These are phyloP conservation scores for Porcisia hertigi DNA, from an alignment of 208 protist genomes.

Conservation along the genomic window DNA sequence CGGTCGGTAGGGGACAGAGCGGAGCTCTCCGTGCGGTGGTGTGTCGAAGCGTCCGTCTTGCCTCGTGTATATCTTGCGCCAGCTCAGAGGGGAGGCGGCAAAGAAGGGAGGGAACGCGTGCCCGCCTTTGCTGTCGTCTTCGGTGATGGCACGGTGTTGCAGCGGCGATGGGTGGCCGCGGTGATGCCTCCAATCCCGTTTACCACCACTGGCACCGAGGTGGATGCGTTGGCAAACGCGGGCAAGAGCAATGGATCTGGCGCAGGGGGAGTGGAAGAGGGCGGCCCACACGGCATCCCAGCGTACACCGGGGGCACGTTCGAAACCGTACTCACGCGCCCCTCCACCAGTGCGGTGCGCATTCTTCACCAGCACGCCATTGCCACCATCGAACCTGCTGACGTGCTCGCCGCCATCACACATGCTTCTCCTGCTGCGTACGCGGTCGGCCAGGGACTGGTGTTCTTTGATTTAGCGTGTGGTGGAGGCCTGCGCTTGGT, in stretches of 20 bases:
- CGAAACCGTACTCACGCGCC: constrained; percentile 63
- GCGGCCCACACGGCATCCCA: neutral
- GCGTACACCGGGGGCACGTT: constrained; percentile 23
- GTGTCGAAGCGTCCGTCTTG: constrained; percentile 64
- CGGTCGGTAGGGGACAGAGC: neutral
- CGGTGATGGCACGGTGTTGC: constrained; percentile 73
- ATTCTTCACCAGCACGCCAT: constrained; percentile 69
- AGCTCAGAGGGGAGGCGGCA: neutral
- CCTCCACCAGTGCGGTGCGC: constrained; percentile 60
- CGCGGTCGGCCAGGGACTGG: constrained; percentile 73
- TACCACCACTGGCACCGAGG: neutral
- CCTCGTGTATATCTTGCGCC: constrained; percentile 74
- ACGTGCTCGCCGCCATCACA: constrained; percentile 46
- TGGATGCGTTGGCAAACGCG: neutral
- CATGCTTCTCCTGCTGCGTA: constrained; percentile 32
- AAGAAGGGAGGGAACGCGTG: neutral
- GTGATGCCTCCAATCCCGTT: neutral
- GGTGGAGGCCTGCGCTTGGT: constrained; percentile 81
- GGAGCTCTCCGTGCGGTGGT: constrained; percentile 51
- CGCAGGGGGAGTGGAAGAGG: neutral
- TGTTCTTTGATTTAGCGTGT: constrained; percentile 80
- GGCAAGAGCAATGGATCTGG: neutral
- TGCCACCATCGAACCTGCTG: constrained; percentile 65
- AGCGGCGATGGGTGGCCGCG: constrained; percentile 38
- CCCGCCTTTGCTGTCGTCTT: constrained; percentile 65